phyloP scores from a whole-genome alignment of 23 red algal species.

The Agarophyton chilense region DNA sequence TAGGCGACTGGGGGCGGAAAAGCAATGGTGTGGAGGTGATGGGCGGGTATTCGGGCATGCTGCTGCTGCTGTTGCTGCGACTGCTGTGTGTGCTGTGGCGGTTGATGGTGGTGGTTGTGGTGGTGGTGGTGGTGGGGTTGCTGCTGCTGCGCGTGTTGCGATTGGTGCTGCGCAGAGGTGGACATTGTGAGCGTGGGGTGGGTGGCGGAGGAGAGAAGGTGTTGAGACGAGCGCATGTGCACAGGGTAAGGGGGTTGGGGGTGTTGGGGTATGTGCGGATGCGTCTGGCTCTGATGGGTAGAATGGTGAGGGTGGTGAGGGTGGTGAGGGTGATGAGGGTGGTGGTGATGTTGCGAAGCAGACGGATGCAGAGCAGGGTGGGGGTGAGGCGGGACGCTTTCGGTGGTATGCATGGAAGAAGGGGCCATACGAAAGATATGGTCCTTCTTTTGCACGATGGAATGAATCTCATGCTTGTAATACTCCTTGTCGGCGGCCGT shows the following conservation, averaged over 20 bases:
- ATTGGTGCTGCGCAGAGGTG: neutral
- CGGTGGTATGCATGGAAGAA: neutral
- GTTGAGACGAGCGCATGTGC: neutral
- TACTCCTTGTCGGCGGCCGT: constrained; percentile 80
- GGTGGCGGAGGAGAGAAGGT: neutral
- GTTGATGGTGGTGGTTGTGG: neutral
- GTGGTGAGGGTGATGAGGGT: neutral
- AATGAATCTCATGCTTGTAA: constrained; percentile 76
- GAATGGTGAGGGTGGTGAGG: neutral
- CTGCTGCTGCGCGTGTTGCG: neutral
- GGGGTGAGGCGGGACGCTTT: neutral
- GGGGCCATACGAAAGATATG: constrained; percentile 50
- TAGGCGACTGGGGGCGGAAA: constrained; percentile 1
- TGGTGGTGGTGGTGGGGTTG: neutral
- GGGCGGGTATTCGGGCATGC: neutral
- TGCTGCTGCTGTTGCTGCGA: neutral
- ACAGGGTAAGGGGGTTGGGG: neutral
- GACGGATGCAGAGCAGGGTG: neutral
- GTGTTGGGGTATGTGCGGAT: too few species aligned
- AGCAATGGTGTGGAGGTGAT: neutral
- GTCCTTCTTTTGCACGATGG: constrained; percentile 80
- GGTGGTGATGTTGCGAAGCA: too few species aligned
- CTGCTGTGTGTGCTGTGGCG: neutral
- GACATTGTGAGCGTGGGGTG: neutral
- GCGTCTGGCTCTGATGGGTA: neutral